Conservation (phyloP, 2,329 filamentous ascomycete genomes). For the Cladophialophora bantiana region DNA sequence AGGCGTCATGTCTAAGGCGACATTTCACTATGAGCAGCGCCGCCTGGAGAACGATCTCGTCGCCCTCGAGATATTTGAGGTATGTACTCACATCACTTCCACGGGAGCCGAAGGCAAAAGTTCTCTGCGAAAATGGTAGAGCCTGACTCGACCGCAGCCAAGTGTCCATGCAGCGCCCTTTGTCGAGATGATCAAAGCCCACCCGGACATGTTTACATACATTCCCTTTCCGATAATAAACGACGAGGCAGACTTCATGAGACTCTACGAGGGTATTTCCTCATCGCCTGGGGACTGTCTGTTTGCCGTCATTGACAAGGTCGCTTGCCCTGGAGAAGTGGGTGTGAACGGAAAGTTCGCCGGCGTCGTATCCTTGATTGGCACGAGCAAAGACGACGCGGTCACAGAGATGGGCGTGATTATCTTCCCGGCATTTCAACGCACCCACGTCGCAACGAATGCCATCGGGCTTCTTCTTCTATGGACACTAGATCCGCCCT, state of each 20-base stretch:
- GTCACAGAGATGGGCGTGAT: slow-evolving; percentile 12
- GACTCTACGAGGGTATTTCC: neutral
- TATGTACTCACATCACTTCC: neutral
- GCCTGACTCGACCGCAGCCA: neutral
- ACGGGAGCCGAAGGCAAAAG: neutral
- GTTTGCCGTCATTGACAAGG: slow-evolving; percentile 14
- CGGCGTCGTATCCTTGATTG: slow-evolving; percentile 1
- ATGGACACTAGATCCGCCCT: slow-evolving; percentile 16
- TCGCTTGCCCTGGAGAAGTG: neutral
- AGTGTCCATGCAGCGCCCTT: slow-evolving; percentile 1
- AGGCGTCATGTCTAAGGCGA: neutral
- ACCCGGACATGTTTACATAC: slow-evolving; percentile 7
- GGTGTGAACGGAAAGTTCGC: slow-evolving; percentile 4
- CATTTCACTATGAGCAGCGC: slow-evolving; percentile 13
- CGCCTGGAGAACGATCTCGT: slow-evolving; percentile 18
- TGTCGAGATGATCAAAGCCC: slow-evolving; percentile 4
- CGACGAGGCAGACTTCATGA: slow-evolving; percentile 14
- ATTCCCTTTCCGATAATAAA: slow-evolving; percentile 8
- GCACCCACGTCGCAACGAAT: slow-evolving; percentile 12
- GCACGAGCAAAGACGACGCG: neutral
- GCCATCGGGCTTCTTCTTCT: slow-evolving; percentile 7
- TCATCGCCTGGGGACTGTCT: slow-evolving; percentile 12
- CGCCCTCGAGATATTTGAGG: slow-evolving; percentile 12
- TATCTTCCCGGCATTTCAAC: slow-evolving; percentile 17
- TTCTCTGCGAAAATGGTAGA: neutral